Evolutionary conservation across 495 filamentous ascomycete species (phyloP), one percentile per base, ranked within the genome.

Genomic region (Podospora pseudopauciseta): DNA sequence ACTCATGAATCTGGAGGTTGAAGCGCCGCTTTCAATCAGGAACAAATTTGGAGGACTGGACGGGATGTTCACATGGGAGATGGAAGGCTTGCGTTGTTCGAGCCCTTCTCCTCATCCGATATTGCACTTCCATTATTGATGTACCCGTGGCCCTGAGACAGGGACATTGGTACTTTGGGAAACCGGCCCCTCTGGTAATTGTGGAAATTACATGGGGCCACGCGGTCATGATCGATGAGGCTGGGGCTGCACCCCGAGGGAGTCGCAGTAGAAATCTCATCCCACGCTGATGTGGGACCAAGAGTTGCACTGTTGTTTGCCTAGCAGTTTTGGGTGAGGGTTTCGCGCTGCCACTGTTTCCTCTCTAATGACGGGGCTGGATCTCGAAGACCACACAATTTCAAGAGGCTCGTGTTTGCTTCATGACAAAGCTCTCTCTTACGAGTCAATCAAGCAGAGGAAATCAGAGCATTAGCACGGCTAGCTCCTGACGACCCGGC

Each of bases 121-220:
- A 74, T 75, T 74, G 65, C 68, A 44, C 28, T 23, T 72, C 65
- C 32, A 70, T 70, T 71, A 65, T 71, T 72, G 69, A 73, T 71
- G 73, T 73, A 73, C 73, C 73, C 73, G 68, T 64, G 63, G 23
- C 64, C 60, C 68, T 67, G 66, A 68, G 73, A 72, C 70, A 71
- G 73, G 70, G 60, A 68, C 70, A 28, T 63, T 65, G 65, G 67
- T 68, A 68, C 70, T 54, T 63, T 64, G 27, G 65, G 27, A 11
- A 63, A 32, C 11, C 61, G 28, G 61, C 27, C 59, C 70, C 73
- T 49, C 39, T 71, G 60, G 64, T 55, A 44, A 56, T 56, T 67
- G 62, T 70, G 70, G 68, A 74, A 74, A 74, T 74, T 72, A 32
- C 4, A 3, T 70, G 70, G 67, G 67, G 68, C 66, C 68, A 72